Evolutionary conservation across 2,329 filamentous ascomycete species (phyloP).

Genomic region (Penicillium sp.): DNA sequence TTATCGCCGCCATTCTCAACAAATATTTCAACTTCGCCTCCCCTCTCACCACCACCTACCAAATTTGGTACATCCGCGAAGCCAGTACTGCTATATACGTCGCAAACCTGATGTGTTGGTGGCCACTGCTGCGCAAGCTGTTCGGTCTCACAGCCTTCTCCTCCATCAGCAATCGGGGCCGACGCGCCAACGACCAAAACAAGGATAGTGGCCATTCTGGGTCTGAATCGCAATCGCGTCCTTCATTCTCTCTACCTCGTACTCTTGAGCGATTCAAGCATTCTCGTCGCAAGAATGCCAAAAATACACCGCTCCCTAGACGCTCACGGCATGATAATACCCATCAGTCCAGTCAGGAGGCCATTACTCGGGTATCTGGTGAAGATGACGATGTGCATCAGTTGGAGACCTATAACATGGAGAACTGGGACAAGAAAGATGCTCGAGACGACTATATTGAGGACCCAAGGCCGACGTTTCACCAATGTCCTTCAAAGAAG

Average conservation of each 20-base stretch:
- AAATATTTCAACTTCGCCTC: conserved; percentile 43
- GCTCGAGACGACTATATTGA: conserved; percentile 3
- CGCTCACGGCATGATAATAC: not conserved
- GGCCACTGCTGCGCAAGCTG: conserved; percentile 29
- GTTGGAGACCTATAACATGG: conserved; percentile 11
- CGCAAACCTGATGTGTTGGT: conserved; percentile 41
- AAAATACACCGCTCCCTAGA: not conserved
- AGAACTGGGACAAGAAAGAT: conserved; percentile 8
- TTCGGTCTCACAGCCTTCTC: conserved; percentile 28
- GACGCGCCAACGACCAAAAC: conserved; percentile 8
- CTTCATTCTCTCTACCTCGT: conserved; percentile 17
- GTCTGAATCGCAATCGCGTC: conserved; percentile 16
- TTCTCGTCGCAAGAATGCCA: conserved; percentile 7
- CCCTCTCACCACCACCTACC: conserved; percentile 36
- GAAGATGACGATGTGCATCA: conserved; percentile 9
- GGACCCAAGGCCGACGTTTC: conserved; percentile 1
- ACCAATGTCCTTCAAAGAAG: not conserved
- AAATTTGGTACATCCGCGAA: conserved; percentile 43
- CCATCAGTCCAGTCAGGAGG: conserved; percentile 16
- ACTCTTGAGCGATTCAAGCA: conserved; percentile 10
- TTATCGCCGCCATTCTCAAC: conserved; percentile 47
- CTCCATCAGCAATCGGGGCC: conserved; percentile 24
- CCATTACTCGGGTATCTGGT: conserved; percentile 15
- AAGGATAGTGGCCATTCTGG: conserved; percentile 12
- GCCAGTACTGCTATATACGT: conserved; percentile 42